A percentile compares a stretch with the other conserved stretches of the same genome.
phyloP scores from a whole-genome alignment of 1,139 yeast genomes.

The Lodderomyces margitis region DNA sequence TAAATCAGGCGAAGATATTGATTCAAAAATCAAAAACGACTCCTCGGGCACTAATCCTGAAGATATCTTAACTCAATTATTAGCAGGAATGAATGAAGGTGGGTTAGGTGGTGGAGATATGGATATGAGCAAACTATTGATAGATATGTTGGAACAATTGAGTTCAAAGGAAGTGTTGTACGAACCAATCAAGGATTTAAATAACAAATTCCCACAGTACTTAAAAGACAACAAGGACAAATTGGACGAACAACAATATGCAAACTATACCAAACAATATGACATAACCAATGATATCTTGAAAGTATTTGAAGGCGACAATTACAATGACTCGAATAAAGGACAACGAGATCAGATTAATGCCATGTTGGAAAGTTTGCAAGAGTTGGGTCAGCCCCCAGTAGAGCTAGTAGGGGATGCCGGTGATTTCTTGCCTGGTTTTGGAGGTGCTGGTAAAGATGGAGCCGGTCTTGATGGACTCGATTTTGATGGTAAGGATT shows the following conservation, averaged over 20 bases:
- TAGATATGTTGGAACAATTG: slow-evolving; percentile 79
- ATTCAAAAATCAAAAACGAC: slow-evolving; percentile 57
- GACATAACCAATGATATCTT: slow-evolving; percentile 53
- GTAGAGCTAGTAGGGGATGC: slow-evolving; percentile 70
- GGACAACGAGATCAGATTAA: slow-evolving; percentile 54
- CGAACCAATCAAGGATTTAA: slow-evolving; percentile 84
- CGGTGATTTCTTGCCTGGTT: slow-evolving; percentile 43
- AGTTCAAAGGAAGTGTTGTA: slow-evolving; percentile 84
- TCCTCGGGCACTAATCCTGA: slow-evolving; percentile 48
- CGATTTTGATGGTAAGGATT: slow-evolving; percentile 42
- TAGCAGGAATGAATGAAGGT: slow-evolving; percentile 44
- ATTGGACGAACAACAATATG: slow-evolving; percentile 47
- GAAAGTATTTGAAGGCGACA: slow-evolving; percentile 54
- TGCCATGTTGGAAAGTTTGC: slow-evolving; percentile 62
- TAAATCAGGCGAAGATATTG: slow-evolving; percentile 66
- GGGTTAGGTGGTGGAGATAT: slow-evolving; percentile 46
- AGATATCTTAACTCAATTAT: slow-evolving; percentile 56
- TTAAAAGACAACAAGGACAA: slow-evolving; percentile 48
- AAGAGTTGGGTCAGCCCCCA: slow-evolving; percentile 89
- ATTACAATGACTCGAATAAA: slow-evolving; percentile 51
- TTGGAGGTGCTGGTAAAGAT: slow-evolving; percentile 20
- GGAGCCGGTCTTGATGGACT: slow-evolving; percentile 23
- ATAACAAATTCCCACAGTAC: slow-evolving; percentile 66
- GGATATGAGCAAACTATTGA: slow-evolving; percentile 62
- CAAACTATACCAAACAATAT: slow-evolving; percentile 54